These are phyloP conservation scores for Lantana camara DNA, from an alignment of 257 asterid species.

Conservation along the genomic window DNA sequence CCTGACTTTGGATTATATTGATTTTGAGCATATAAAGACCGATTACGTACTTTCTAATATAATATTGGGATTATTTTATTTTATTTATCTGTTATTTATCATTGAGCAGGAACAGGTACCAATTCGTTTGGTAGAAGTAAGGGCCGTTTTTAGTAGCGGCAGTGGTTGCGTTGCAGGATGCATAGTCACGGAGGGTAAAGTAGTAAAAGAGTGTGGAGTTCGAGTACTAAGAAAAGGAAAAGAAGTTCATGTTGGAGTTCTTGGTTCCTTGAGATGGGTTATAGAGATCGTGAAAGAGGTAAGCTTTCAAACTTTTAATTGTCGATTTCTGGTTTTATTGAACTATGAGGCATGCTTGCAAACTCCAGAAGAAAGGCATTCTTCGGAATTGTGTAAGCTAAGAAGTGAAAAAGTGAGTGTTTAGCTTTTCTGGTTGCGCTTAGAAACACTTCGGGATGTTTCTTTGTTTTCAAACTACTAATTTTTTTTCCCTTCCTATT, in stretches of 20 bases:
- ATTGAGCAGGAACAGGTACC: constrained; percentile 81
- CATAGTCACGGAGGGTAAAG: constrained; percentile 90
- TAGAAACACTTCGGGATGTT: too few species aligned
- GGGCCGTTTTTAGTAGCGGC: constrained; percentile 96
- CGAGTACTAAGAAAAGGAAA: constrained; percentile 79
- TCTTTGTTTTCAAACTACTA: too few species aligned
- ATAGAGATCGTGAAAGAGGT: constrained; percentile 98
- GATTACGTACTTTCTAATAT: not conserved
- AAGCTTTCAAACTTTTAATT: constrained; percentile 1
- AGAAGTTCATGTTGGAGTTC: constrained; percentile 72
- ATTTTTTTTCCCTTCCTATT: too few species aligned
- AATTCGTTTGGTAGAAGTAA: constrained; percentile 86
- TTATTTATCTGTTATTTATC: not conserved
- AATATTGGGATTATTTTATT: too few species aligned
- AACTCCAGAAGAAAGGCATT: too few species aligned
- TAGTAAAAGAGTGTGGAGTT: constrained; percentile 82
- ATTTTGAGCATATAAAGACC: not conserved
- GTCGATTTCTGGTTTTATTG: too few species aligned
- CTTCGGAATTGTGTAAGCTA: too few species aligned
- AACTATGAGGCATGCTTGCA: too few species aligned
- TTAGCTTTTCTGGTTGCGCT: too few species aligned
- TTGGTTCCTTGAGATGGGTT: constrained; percentile 82
- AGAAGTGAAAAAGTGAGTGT: too few species aligned
- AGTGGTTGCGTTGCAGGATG: constrained; percentile 99
- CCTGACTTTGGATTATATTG: not conserved